Evolutionary conservation across 441 rosid genomes (phyloP).

Genomic region (Corymbia calophylla): DNA sequence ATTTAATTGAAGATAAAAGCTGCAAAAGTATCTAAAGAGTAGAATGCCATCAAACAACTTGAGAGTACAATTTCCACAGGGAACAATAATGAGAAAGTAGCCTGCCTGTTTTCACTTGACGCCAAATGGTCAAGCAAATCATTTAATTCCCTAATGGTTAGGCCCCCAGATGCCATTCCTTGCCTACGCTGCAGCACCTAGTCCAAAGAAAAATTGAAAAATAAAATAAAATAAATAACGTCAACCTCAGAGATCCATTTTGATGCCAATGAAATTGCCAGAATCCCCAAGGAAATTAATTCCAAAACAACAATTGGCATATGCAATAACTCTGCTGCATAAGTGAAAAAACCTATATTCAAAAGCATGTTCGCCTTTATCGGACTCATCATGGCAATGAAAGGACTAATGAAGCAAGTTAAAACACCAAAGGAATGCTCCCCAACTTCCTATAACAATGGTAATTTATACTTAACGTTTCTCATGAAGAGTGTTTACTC

Average conservation of each 20-base stretch:
- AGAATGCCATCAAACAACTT: neutral
- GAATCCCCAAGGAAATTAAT: neutral
- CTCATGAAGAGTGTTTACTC: neutral
- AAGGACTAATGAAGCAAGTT: neutral
- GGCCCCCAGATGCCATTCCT: slow-evolving; percentile 75
- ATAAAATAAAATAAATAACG: neutral
- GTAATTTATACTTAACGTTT: neutral
- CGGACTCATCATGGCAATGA: neutral
- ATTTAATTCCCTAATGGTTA: slow-evolving; percentile 66
- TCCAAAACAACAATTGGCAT: neutral
- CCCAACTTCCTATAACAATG: neutral
- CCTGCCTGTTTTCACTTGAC: slow-evolving; percentile 65
- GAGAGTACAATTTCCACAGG: neutral
- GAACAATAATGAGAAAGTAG: neutral
- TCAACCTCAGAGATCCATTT: neutral
- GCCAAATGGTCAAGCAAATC: slow-evolving; percentile 78
- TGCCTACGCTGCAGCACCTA: slow-evolving; percentile 84
- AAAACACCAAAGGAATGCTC: neutral
- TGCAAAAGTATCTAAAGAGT: neutral
- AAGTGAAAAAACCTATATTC: neutral
- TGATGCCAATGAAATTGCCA: neutral
- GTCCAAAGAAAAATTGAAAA: neutral
- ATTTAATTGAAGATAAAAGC: neutral
- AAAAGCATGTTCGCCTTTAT: neutral
- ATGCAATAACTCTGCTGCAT: neutral